phyloP scores from a whole-genome alignment of 345 rosid genomes.

The Lumnitzera littorea region DNA sequence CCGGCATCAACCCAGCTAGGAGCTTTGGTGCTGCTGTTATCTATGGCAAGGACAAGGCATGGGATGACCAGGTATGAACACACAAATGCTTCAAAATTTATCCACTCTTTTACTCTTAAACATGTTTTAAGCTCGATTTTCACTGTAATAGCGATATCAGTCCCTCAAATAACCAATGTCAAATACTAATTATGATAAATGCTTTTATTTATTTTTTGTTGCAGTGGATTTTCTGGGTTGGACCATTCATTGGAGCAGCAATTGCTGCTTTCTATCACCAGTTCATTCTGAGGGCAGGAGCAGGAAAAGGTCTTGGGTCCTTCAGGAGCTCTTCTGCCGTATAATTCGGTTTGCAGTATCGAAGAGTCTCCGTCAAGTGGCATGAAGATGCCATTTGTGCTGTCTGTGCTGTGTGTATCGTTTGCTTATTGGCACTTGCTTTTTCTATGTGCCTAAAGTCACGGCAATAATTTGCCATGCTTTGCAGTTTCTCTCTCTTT shows the following conservation, averaged over 20 bases:
- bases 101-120: too few relatives aligned
- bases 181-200: background rate
- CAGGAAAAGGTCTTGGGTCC: slow-evolving; percentile 73
- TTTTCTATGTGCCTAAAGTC: too few relatives aligned
- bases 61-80: slow-evolving; percentile 79
- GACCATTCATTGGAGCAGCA: slow-evolving; percentile 83
- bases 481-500: too few relatives aligned
- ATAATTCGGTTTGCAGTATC: too few relatives aligned
- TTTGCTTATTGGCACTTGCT: too few relatives aligned
- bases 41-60: slow-evolving; percentile 62
- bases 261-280: slow-evolving; percentile 81
- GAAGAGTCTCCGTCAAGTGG: too few relatives aligned
- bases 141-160: too few relatives aligned
- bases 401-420: too few relatives aligned
- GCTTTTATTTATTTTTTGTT: background rate
- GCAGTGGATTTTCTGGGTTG: slow-evolving; percentile 98
- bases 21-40: slow-evolving; percentile 96
- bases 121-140: too few relatives aligned
- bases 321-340: slow-evolving; percentile 52
- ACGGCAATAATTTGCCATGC: too few relatives aligned
- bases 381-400: too few relatives aligned
- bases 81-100: background rate
- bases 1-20: slow-evolving; percentile 96
- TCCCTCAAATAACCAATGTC: too few relatives aligned
- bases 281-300: slow-evolving; percentile 70